A percentile compares a stretch with the other conserved stretches of the same genome.
phyloP scores from a whole-genome alignment of 768 basidiomycete species.

The Scleroderma bovista region DNA sequence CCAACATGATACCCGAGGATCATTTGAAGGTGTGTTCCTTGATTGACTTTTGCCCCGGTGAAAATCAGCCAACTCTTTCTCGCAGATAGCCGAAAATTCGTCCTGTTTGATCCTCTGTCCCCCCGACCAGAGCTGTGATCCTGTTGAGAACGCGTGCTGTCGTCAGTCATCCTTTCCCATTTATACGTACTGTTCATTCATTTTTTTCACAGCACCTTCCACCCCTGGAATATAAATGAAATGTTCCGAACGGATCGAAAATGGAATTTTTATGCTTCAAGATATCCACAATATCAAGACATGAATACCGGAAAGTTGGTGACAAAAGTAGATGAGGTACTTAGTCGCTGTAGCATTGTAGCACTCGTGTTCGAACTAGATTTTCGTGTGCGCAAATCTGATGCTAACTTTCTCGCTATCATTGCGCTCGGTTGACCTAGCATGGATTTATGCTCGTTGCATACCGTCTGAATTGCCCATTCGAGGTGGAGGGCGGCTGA shows the following conservation, averaged over 20 bases:
- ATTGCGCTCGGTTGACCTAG: slow-evolving; percentile 60
- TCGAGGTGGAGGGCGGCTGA: slow-evolving; percentile 68
- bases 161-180: slow-evolving; percentile 45
- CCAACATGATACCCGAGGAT: slow-evolving; percentile 37
- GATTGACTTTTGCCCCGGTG: not conserved
- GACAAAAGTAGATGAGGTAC: slow-evolving; percentile 58
- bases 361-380: slow-evolving; percentile 43
- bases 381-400: slow-evolving; percentile 51
- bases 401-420: slow-evolving; percentile 61
- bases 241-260: too few species aligned
- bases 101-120: slow-evolving; percentile 73
- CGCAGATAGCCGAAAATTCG: slow-evolving; percentile 45
- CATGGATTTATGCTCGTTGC: slow-evolving; percentile 42
- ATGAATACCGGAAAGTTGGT: slow-evolving; percentile 69
- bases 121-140: slow-evolving; percentile 60
- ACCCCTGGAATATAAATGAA: slow-evolving; percentile 36
- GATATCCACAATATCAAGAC: slow-evolving; percentile 9
- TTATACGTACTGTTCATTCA: not conserved
- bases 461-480: slow-evolving; percentile 53
- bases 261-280: too few species aligned
- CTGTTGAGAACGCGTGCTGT: slow-evolving; percentile 70
- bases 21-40: slow-evolving; percentile 41
- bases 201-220: slow-evolving; percentile 39
- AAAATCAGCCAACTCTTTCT: slow-evolving; percentile 4
- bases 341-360: slow-evolving; percentile 53